Evolutionary conservation across 2,329 filamentous ascomycete species (phyloP).

Genomic region (Penicillium sp.): DNA sequence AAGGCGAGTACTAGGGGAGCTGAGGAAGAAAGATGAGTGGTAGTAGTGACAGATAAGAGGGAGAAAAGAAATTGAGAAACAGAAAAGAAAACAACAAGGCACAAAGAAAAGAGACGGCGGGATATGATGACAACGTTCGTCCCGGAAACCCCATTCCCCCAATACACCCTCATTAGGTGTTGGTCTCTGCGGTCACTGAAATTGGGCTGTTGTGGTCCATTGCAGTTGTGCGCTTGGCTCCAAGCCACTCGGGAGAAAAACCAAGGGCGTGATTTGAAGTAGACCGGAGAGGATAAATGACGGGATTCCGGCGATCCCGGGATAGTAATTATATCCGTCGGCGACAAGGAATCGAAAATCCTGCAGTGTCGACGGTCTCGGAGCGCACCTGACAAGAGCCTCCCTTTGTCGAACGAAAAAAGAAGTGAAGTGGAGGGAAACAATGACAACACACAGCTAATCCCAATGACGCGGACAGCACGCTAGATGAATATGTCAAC

Average conservation of each 20-base stretch:
- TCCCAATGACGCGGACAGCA: conserved; percentile 43
- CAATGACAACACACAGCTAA: conserved; percentile 30
- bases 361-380: conserved; percentile 11
- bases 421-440: conserved; percentile 13
- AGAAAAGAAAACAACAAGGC: conserved; percentile 8
- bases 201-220: conserved; percentile 17
- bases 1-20: conserved; percentile 23
- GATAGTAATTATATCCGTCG: conserved; percentile 21
- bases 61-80: conserved; percentile 15
- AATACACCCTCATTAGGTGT: conserved; percentile 11
- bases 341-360: not conserved
- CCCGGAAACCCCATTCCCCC: conserved; percentile 10
- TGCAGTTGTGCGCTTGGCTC: not conserved
- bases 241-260: not conserved
- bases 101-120: conserved; percentile 12
- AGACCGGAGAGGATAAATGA: not conserved
- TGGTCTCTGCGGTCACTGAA: conserved; percentile 13
- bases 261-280: not conserved
- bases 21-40: conserved; percentile 16
- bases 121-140: conserved; percentile 17
- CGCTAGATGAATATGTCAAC: conserved; percentile 47
- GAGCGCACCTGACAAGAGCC: conserved; percentile 12
- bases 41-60: conserved; percentile 21
- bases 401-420: conserved; percentile 19
- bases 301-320: not conserved